Evolutionary conservation across 257 asterid species (phyloP).

Genomic region (Salvia miltiorrhiza): DNA sequence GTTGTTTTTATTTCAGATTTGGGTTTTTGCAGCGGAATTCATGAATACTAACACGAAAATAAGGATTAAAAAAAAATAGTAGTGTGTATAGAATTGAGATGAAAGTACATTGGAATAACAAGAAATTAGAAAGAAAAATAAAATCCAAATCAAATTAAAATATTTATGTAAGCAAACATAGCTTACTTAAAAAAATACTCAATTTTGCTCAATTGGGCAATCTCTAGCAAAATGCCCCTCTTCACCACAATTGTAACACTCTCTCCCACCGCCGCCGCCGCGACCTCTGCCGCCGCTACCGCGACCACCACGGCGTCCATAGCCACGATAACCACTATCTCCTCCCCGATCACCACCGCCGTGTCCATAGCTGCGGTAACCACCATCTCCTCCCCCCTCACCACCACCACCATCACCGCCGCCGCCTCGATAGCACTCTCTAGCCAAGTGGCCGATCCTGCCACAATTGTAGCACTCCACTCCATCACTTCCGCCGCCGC

Average conservation of each 20-base stretch:
- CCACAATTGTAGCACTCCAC: constrained; percentile 55
- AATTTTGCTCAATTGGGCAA: constrained; percentile 36
- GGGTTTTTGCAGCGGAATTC: neutral
- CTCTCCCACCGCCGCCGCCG: constrained; percentile 32
- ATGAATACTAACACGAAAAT: neutral
- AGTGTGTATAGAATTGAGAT: neutral
- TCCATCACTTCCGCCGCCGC: constrained; percentile 33
- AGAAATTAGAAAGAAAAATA: neutral
- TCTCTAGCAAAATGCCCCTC: constrained; percentile 55
- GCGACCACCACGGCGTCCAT: constrained; percentile 21
- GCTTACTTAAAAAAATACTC: no score
- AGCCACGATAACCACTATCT: no score
- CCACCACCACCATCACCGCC: constrained; percentile 24
- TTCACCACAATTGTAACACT: constrained; percentile 48
- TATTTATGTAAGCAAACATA: constrained; percentile 1
- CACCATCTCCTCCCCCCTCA: constrained; percentile 20
- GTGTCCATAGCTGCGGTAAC: constrained; percentile 2
- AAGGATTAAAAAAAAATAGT: neutral
- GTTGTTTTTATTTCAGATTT: neutral
- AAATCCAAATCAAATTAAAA: neutral
- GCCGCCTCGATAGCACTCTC: constrained; percentile 40
- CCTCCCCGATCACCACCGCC: constrained; percentile 14
- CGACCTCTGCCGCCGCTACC: constrained; percentile 24
- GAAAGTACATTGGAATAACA: neutral
- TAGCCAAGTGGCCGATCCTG: constrained; percentile 47